Evolutionary conservation across 805 yeast genomes (phyloP).

Genomic region (Saccharomycopsis javanensis): DNA sequence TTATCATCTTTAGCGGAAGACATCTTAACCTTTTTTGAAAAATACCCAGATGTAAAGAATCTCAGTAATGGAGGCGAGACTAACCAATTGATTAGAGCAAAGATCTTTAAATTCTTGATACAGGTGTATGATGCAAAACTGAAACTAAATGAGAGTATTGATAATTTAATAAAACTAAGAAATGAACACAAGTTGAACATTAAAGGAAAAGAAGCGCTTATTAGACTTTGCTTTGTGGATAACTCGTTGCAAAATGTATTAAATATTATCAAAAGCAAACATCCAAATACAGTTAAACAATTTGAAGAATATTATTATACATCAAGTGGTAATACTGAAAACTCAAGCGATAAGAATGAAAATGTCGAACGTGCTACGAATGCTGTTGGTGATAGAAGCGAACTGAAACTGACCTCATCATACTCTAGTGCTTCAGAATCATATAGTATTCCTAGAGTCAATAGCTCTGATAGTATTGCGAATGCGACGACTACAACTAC

Average conservation of each 20-base stretch:
- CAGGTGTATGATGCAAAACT: conserved; percentile 31
- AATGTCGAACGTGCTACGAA: background rate
- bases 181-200: conserved; percentile 43
- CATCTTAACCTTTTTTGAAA: conserved; percentile 2
- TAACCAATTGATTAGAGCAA: background rate
- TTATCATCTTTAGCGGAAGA: conserved; percentile 15
- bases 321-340: background rate
- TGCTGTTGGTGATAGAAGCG: background rate
- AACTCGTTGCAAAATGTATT: conserved; percentile 54
- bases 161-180: conserved; percentile 51
- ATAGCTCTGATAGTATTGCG: background rate
- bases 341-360: background rate
- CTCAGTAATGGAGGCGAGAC: conserved; percentile 3
- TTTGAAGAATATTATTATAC: conserved; percentile 5
- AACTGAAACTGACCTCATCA: background rate
- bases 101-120: conserved; percentile 25
- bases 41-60: background rate
- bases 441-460: background rate
- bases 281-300: conserved; percentile 9
- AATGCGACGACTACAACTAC: background rate
- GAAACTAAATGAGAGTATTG: conserved; percentile 38
- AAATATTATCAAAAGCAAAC: conserved; percentile 26
- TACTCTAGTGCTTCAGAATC: background rate
- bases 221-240: conserved; percentile 63
- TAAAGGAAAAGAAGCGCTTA: conserved; percentile 72